Evolutionary conservation across 108 stramenopile genomes (phyloP), one percentile per base, ranked within the genome.

Genomic region (Pseudonitzschia pungens): DNA sequence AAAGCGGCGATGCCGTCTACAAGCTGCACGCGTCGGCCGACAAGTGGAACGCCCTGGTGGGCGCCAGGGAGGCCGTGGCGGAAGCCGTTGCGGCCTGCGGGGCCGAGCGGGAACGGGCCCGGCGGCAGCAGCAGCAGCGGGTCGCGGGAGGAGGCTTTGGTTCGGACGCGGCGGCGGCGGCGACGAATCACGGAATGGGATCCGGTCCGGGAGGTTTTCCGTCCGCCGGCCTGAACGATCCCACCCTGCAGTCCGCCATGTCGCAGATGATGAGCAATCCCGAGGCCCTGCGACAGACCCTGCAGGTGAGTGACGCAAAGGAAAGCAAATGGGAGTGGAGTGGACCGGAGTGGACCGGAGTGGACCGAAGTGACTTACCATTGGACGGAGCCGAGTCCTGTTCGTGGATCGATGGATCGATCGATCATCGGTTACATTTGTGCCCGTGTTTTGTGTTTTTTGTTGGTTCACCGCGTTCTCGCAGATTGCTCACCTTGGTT

Each of bases 21-120:
- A n/a, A n/a, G 3, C 54, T 95, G 72, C 72, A 74, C 21, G 90
- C 94, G 0, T 73, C 78, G 52, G 76, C 87, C 12, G 87, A 95
- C 48, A 87, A 84, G 0, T 95, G 94, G 94, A 85, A 83, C 3
- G 77, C 71, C 36, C 71, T 95, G 27, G 50, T 91, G 11, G 77
- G 75, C 27, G 87, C 81, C 18, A 53, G 79, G 44, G 27, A 81
- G 44, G 27, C 36, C 41, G 65, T 51, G 28, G 21, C 50, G 29
- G 21, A 58, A 50, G 62, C 69, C 72, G 9, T 42, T 77, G 40
- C 52, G 62, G 20, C 53, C 44, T 40, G n/a, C 76, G 11, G 36
- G 51, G 33, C 70, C 56, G 54, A 69, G 51, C 20, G 52, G 60
- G 12, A 24, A 0, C 2, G 3, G 57, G 1, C 29, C 0, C 11